Conservation (phyloP, 2,329 filamentous ascomycete species). For the Xylogone sp. region DNA sequence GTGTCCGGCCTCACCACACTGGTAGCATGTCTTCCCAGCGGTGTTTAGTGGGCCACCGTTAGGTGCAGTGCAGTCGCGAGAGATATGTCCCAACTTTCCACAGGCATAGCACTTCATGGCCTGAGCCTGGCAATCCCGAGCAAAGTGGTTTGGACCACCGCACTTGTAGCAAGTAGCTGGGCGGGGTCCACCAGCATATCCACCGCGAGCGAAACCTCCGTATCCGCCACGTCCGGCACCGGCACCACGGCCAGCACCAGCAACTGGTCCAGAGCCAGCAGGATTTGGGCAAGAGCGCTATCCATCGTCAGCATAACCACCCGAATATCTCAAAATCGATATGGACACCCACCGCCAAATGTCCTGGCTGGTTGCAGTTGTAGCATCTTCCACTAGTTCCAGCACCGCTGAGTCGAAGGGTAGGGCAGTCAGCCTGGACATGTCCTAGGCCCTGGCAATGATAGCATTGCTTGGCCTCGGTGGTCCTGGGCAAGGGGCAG, state of each 20-base stretch:
- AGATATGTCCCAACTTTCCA: conserved; percentile 57
- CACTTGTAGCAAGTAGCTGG: conserved; percentile 73
- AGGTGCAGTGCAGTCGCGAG: conserved; percentile 87
- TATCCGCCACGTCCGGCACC: conserved; percentile 70
- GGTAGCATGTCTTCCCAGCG: conserved; percentile 97
- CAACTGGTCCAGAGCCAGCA: conserved; percentile 43
- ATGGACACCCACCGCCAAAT: conserved; percentile 69
- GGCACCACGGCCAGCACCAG: conserved; percentile 59
- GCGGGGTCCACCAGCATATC: conserved; percentile 66
- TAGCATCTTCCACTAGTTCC: conserved; percentile 88
- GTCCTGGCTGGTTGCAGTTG: conserved; percentile 89
- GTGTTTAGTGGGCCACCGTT: conserved; percentile 95
- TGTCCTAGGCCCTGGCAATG: conserved; percentile 98
- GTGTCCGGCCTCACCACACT: conserved; percentile 91
- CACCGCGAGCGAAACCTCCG: conserved; percentile 63
- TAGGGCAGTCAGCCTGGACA: conserved; percentile 98
- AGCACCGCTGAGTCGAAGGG: conserved; percentile 82
- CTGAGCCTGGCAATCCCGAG: conserved; percentile 91
- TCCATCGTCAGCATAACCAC: conserved; percentile 15
- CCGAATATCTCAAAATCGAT: conserved; percentile 1
- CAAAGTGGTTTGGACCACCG: conserved; percentile 92
- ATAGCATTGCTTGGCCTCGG: conserved; percentile 99
- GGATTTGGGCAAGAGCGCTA: conserved; percentile 82
- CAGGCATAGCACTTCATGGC: conserved; percentile 80
- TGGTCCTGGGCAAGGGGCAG: conserved; percentile 93